phyloP scores from a whole-genome alignment of 2,329 filamentous ascomycete species.

The Sporothrix protearum region DNA sequence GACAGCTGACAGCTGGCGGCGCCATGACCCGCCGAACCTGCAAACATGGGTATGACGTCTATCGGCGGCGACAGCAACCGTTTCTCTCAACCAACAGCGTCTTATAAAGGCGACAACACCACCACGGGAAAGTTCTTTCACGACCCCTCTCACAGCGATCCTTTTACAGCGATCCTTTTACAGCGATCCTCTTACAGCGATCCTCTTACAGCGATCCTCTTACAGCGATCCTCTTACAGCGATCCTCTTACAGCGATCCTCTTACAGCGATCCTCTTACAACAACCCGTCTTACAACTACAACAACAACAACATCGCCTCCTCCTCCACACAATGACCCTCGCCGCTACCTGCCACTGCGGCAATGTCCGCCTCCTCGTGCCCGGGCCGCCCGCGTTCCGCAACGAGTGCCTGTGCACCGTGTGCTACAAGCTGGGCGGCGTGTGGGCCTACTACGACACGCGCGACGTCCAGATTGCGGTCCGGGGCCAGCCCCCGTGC shows the following conservation, averaged over 20 bases:
- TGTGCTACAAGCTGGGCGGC: slow-evolving; percentile 30
- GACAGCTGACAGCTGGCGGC: not conserved
- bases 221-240: too few relatives aligned
- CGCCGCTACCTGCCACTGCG: slow-evolving; percentile 29
- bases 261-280: too few relatives aligned
- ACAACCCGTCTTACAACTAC: not conserved
- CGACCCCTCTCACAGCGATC: too few relatives aligned
- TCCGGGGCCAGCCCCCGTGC: not conserved
- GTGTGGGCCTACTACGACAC: slow-evolving; percentile 29
- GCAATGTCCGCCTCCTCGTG: slow-evolving; percentile 26
- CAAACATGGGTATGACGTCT: not conserved
- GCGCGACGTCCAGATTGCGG: not conserved
- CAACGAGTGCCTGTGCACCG: slow-evolving; percentile 30
- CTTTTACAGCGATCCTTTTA: too few relatives aligned
- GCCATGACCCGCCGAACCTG: not conserved
- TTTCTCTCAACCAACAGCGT: too few relatives aligned
- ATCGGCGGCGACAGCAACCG: not conserved
- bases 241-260: too few relatives aligned
- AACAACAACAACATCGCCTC: not conserved
- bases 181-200: too few relatives aligned
- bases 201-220: too few relatives aligned
- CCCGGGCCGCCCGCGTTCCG: slow-evolving; percentile 24
- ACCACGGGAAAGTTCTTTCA: too few relatives aligned
- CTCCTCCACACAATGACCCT: not conserved
- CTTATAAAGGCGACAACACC: too few relatives aligned